These are phyloP conservation scores for Coffea eugenioides DNA, from an alignment of 257 asterid genomes.

Conservation along the genomic window DNA sequence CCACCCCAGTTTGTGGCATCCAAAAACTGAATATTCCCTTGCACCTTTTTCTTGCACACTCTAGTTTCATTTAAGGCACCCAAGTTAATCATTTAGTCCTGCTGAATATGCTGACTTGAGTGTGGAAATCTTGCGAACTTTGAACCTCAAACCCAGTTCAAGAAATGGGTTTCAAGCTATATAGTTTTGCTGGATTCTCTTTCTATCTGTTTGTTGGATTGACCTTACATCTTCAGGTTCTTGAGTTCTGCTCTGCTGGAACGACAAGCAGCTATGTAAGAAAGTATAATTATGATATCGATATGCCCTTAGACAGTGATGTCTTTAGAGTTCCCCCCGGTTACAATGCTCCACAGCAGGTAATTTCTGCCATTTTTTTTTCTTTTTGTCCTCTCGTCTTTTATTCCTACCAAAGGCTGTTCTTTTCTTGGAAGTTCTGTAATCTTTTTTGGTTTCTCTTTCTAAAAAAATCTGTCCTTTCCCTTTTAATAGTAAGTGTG, in stretches of 20 bases:
- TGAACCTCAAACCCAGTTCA: not conserved
- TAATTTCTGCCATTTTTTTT: conserved; percentile 6
- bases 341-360: conserved; percentile 69
- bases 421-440: not conserved
- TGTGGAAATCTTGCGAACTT: not conserved
- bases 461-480: too few species aligned
- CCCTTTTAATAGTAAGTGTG: not conserved
- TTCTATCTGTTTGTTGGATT: conserved; percentile 20
- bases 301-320: conserved; percentile 67
- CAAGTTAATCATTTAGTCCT: not conserved
- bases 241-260: conserved; percentile 39
- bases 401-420: not conserved
- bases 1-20: not conserved
- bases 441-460: not conserved
- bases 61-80: not conserved
- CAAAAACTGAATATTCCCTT: not conserved
- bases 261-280: conserved; percentile 40
- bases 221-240: conserved; percentile 11
- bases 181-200: not conserved
- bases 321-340: conserved; percentile 56
- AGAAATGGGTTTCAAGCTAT: not conserved
- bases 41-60: not conserved
- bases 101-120: not conserved
- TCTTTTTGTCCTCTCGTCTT: not conserved
- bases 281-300: conserved; percentile 30